Conservation (phyloP, 805 yeast genomes). For the Pichia kluyveri region DNA sequence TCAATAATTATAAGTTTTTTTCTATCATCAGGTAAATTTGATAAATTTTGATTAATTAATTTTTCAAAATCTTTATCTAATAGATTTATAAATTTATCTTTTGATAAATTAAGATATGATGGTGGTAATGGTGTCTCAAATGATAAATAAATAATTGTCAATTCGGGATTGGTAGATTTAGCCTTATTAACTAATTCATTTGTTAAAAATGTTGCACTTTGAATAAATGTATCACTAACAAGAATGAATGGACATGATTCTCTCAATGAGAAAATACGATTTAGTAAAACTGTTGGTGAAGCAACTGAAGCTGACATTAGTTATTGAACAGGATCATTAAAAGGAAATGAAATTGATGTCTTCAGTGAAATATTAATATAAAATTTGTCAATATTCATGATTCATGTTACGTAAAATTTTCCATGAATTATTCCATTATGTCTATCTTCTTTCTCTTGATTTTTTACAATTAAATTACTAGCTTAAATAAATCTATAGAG, state of each 20-base stretch:
- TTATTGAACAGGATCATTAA: too few species aligned
- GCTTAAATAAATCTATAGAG: neutral
- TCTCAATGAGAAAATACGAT: constrained; percentile 56
- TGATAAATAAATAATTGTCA: constrained; percentile 45
- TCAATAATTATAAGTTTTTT: constrained; percentile 45
- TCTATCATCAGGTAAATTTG: constrained; percentile 4
- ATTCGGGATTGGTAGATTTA: constrained; percentile 16
- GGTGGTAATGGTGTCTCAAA: constrained; percentile 59
- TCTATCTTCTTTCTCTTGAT: too few species aligned
- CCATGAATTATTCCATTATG: too few species aligned
- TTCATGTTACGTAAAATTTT: too few species aligned
- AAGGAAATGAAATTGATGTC: too few species aligned
- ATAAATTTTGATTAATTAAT: constrained; percentile 1
- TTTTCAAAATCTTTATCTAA: constrained; percentile 10
- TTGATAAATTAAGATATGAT: constrained; percentile 22
- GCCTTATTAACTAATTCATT: constrained; percentile 45
- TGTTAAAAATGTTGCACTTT: constrained; percentile 50
- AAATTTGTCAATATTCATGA: too few species aligned
- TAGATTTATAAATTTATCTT: constrained; percentile 41
- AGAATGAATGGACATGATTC: constrained; percentile 71
- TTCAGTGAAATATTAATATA: too few species aligned
- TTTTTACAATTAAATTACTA: too few species aligned
- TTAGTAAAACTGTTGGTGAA: constrained; percentile 45
- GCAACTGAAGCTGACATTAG: constrained; percentile 22
- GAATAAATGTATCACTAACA: constrained; percentile 59